A percentile compares a stretch with the other conserved stretches of the same genome.
Evolutionary conservation across 2,329 filamentous ascomycete genomes (phyloP).

Genomic region (Stachybotrys elegans): DNA sequence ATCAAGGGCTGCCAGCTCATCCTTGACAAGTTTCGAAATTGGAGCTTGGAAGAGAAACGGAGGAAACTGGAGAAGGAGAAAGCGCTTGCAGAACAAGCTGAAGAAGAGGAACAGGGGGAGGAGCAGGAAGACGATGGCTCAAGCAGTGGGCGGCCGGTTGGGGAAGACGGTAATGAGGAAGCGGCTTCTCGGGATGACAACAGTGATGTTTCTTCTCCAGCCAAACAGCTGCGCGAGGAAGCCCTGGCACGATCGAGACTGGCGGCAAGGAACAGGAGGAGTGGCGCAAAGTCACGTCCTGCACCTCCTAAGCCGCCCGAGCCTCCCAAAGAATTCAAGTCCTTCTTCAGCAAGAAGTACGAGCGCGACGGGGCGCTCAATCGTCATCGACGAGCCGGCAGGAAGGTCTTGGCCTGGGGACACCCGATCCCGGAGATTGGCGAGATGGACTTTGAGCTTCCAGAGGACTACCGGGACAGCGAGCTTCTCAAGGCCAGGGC

Average conservation of each 20-base stretch:
- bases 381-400: slow-evolving; percentile 61
- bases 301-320: slow-evolving; percentile 26
- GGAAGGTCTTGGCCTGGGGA: slow-evolving; percentile 76
- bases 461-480: slow-evolving; percentile 56
- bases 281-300: slow-evolving; percentile 20
- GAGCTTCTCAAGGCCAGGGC: slow-evolving; percentile 54
- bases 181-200: slow-evolving; percentile 55
- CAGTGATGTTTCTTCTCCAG: slow-evolving; percentile 35
- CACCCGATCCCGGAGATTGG: slow-evolving; percentile 68
- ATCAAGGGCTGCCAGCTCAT: slow-evolving; percentile 77
- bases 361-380: slow-evolving; percentile 76
- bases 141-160: slow-evolving; percentile 17
- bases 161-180: slow-evolving; percentile 21
- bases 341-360: slow-evolving; percentile 78
- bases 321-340: slow-evolving; percentile 64
- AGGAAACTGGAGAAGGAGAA: slow-evolving; percentile 73
- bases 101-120: slow-evolving; percentile 23
- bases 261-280: slow-evolving; percentile 29
- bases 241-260: slow-evolving; percentile 50
- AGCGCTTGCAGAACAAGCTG: slow-evolving; percentile 24
- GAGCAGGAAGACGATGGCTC: slow-evolving; percentile 26
- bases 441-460: slow-evolving; percentile 70
- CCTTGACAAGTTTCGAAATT: slow-evolving; percentile 80
- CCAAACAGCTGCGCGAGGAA: slow-evolving; percentile 72
- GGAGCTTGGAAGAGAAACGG: slow-evolving; percentile 86